phyloP scores from a whole-genome alignment of 1,139 yeast genomes.

The Zygotorulaspora mrakii region DNA sequence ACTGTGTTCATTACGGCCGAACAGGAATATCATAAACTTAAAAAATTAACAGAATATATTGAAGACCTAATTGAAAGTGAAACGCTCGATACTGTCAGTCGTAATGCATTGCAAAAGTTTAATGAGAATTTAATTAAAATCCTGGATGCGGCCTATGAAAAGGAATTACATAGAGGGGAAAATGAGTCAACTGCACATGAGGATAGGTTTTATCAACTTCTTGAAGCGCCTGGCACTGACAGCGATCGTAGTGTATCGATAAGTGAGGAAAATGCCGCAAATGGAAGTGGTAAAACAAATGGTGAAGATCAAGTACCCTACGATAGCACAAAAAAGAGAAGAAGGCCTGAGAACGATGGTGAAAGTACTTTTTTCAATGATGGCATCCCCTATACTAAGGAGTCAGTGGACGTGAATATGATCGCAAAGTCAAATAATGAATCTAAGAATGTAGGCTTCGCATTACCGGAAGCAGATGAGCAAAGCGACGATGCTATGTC shows the following conservation, averaged over 20 bases:
- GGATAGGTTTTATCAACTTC: constrained; percentile 34
- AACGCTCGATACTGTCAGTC: constrained; percentile 43
- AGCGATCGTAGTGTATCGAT: constrained; percentile 18
- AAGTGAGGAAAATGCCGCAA: constrained; percentile 2
- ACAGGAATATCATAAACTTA: constrained; percentile 29
- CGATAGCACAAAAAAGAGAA: constrained; percentile 7
- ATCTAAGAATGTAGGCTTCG: constrained; percentile 23
- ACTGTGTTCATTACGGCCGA: constrained; percentile 45
- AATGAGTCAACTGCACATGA: constrained; percentile 21
- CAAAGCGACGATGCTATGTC: constrained; percentile 17
- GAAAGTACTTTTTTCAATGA: no score
- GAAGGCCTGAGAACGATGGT: constrained; percentile 8
- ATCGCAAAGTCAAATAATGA: constrained; percentile 7
- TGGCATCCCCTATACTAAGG: no score
- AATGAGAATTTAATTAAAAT: constrained; percentile 26
- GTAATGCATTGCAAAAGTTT: constrained; percentile 49
- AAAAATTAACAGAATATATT: constrained; percentile 32
- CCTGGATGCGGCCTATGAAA: constrained; percentile 26
- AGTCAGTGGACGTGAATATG: constrained; percentile 1
- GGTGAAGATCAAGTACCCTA: not conserved
- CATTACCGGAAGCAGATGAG: constrained; percentile 17
- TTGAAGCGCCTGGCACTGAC: constrained; percentile 21
- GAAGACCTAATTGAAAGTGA: constrained; percentile 32
- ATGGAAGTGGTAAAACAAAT: not conserved
- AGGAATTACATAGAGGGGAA: constrained; percentile 15